Conservation (phyloP, 2,329 filamentous ascomycete genomes). For the Apiospora pterosperma region DNA sequence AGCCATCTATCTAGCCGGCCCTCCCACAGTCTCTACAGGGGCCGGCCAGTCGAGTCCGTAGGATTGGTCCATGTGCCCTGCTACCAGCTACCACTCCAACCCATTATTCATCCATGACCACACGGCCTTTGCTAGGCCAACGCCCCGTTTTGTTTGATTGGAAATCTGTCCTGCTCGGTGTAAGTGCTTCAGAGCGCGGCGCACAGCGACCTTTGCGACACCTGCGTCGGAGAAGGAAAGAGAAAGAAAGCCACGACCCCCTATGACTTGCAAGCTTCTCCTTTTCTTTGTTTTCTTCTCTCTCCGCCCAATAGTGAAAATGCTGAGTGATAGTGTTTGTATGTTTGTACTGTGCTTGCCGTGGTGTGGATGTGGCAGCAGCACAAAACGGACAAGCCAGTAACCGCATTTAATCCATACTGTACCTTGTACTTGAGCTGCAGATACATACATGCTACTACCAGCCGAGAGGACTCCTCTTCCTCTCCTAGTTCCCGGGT, state of each 20-base stretch:
- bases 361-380: neutral
- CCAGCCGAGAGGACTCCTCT: no score
- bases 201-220: neutral
- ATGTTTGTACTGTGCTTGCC: neutral
- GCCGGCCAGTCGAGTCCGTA: neutral
- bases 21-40: neutral
- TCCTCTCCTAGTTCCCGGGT: neutral
- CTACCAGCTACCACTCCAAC: neutral
- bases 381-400: no score
- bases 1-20: neutral
- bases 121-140: conserved; percentile 3
- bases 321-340: neutral
- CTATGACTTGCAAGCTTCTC: neutral
- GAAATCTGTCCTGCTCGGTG: neutral
- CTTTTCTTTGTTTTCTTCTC: neutral
- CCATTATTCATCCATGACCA: neutral
- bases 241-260: neutral
- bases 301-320: neutral
- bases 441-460: no score
- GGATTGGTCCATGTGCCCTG: neutral
- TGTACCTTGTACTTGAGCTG: no score
- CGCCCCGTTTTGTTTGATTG: neutral
- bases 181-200: conserved; percentile 1
- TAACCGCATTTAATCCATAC: no score
- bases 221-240: neutral